phyloP scores from a whole-genome alignment of 306 rosid genomes.

The Clitoria ternatea region DNA sequence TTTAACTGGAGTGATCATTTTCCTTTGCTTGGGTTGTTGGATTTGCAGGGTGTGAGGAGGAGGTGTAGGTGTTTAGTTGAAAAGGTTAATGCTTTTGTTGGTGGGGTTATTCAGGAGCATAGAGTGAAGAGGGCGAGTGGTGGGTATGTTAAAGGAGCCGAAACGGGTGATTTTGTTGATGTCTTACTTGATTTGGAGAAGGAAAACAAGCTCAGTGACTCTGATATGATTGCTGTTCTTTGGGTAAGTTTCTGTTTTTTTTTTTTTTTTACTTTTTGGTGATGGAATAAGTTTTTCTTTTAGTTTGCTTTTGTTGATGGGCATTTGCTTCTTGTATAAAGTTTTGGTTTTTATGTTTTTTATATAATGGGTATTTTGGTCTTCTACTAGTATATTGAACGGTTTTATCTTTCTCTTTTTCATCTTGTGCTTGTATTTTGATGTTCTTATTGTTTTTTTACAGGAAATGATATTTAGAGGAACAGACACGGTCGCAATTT shows the following conservation, averaged over 20 bases:
- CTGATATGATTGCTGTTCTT: constrained; percentile 80
- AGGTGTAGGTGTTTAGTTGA: constrained; percentile 50
- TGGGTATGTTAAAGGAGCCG: not conserved
- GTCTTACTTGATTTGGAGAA: constrained; percentile 71
- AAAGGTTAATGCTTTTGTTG: constrained; percentile 63
- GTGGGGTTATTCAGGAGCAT: constrained; percentile 57
- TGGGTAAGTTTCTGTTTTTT: constrained; percentile 43
- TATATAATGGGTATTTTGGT: too few species aligned
- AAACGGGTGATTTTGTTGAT: constrained; percentile 59
- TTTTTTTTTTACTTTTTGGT: not conserved
- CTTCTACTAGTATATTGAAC: too few species aligned
- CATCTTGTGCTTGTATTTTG: too few species aligned
- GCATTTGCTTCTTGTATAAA: not conserved
- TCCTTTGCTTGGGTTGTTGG: constrained; percentile 59
- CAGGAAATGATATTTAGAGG: constrained; percentile 93
- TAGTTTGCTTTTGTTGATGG: not conserved
- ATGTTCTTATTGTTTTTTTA: not conserved
- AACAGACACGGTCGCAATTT: constrained; percentile 80
- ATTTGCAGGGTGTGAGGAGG: constrained; percentile 65
- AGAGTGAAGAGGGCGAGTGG: constrained; percentile 23
- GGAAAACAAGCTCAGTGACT: constrained; percentile 46
- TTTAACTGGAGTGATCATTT: constrained; percentile 81
- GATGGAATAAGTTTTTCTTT: not conserved
- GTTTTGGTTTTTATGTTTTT: too few species aligned
- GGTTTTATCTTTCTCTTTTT: too few species aligned